Evolutionary conservation across 2,329 filamentous ascomycete genomes (phyloP), one percentile per base, ranked within the genome.

Genomic region (Calonectria crousiana): DNA sequence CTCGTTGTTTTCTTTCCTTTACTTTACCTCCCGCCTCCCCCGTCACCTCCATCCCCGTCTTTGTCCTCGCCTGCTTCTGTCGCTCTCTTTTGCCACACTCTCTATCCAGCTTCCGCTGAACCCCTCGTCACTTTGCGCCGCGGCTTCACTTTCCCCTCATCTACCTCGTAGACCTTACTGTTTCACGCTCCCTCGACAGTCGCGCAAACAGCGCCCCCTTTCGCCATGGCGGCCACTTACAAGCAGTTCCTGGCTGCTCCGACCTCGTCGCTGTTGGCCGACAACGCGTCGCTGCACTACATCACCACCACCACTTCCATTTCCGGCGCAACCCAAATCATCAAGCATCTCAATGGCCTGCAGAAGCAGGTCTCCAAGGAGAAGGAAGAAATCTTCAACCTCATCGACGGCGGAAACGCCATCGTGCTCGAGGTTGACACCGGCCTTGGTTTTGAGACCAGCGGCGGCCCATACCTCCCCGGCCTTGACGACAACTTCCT

Each of bases 401-500:
- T 91, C 32, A 90, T 98, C 68, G 94, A 98, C 83, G 92, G 92
- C 75, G 84, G 89, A 71, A 90, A 92, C 84, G 91, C 92, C 56
- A 86, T 97, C 77, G 96, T 98, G 83, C 88, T 96, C 71, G 96
- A 98, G 85, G 89, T 95, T 62, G 94, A 98, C 81, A 97, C 95
- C 30, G 92, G 92, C 2, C 86, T 98, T 62, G 94, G 97, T 83
- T 98, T 99, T 84, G 84, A 93, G 71, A 92, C 89, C 75, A 93
- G 94, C 76, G 97, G 96, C 78, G 96, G 95, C 77, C 90, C 93
- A 77, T 98, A 97, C 86, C 90, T 98, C 71, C 96, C 96, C 6
- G 92, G 92, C 62, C 89, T 99, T 64, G 96, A 98, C 82, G 95
- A 98, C 88, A 98, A 98, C 87, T 98, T 98, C 84, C 87, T 99